Percentiles rank a stretch among this genome's conserved stretches.
Conservation (phyloP, 495 filamentous ascomycete species). For the Lasiosphaeria hispida region DNA sequence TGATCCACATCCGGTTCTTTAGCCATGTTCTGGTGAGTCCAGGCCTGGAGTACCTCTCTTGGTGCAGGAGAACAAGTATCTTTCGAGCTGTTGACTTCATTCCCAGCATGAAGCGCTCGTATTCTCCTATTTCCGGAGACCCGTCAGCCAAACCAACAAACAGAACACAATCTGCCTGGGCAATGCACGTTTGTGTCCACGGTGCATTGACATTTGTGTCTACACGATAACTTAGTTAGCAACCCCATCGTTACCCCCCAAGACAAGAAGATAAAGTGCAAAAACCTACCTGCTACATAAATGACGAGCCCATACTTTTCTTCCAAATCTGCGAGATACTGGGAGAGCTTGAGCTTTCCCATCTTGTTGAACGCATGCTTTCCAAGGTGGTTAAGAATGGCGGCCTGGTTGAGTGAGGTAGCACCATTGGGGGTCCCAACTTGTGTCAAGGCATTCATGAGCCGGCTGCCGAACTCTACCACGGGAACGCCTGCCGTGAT, state of each 20-base stretch:
- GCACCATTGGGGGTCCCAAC: conserved; percentile 86
- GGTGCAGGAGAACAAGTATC: conserved; percentile 88
- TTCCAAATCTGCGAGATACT: conserved; percentile 94
- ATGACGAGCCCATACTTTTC: conserved; percentile 95
- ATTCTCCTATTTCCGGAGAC: conserved; percentile 88
- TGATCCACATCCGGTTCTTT: conserved; percentile 93
- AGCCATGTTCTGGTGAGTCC: conserved; percentile 87
- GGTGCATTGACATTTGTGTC: conserved; percentile 92
- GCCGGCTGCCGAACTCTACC: conserved; percentile 87
- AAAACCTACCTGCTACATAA: conserved; percentile 77
- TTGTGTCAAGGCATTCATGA: conserved; percentile 82
- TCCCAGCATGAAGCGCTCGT: conserved; percentile 89
- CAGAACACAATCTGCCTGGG: conserved; percentile 92
- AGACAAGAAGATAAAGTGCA: background rate
- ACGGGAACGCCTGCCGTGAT: conserved; percentile 91
- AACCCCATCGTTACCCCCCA: conserved; percentile 15
- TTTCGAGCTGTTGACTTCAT: conserved; percentile 97
- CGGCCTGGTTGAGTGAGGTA: conserved; percentile 87
- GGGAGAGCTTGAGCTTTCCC: conserved; percentile 93
- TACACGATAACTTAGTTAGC: conserved; percentile 43
- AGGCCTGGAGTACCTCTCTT: conserved; percentile 81
- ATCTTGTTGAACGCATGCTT: conserved; percentile 95
- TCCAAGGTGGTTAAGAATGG: conserved; percentile 90
- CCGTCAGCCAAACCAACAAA: conserved; percentile 89
- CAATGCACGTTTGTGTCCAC: conserved; percentile 97